Base-by-base conservation (phyloP, 1,284 basidiomycete genomes). In the Sporisorium sorghi region DNA sequence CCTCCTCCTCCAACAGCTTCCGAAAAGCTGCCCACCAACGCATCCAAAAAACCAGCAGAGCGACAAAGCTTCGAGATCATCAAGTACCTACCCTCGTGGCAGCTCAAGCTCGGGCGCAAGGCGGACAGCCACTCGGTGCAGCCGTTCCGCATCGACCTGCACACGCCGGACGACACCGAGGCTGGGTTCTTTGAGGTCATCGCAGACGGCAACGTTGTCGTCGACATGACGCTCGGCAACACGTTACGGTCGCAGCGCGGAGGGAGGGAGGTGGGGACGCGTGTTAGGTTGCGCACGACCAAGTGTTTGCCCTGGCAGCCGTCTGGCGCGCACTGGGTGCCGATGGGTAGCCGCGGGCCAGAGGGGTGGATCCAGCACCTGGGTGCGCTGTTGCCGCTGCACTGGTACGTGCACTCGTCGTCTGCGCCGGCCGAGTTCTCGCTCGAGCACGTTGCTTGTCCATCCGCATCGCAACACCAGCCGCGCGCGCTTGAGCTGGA, bases 381-480 rank as follows among this genome's bases (percentile, higher is more conserved):
- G 12, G 72, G 72, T 3, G 15, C 44, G 3, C 3, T 60, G 1
- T 39, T 74, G 0, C 72, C 72, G 1, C 43, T 74, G 19, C 72
- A 74, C 43, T 74, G 72, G 72, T 74, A 74, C 33, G 72, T 74
- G 7, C 72, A 74, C 21, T 53, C 72, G 0, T 49, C 66, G 2
- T 35, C 47, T 0, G 44, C 66, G 1, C 72, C 72, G 0, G 55
- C 62, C 1, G 57, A 46, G n/a, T 74, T 70, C 37, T 55, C 54
- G 1, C 37, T 74, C 33, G 61, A 74, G 53, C 66, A 74, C 35
- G 28, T 65, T 12, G 21, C 35, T 7, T 26, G 19, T 6, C n/a
- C 37, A 9, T 40, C 37, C 15, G 19, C 37, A 8, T 21, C 30
- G 3, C 17, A n/a, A n/a, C 21, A 23, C 2, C 14, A 39, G 7